Evolutionary conservation across 768 basidiomycete species (phyloP).

Genomic region (Lanmaoa rubissima): DNA sequence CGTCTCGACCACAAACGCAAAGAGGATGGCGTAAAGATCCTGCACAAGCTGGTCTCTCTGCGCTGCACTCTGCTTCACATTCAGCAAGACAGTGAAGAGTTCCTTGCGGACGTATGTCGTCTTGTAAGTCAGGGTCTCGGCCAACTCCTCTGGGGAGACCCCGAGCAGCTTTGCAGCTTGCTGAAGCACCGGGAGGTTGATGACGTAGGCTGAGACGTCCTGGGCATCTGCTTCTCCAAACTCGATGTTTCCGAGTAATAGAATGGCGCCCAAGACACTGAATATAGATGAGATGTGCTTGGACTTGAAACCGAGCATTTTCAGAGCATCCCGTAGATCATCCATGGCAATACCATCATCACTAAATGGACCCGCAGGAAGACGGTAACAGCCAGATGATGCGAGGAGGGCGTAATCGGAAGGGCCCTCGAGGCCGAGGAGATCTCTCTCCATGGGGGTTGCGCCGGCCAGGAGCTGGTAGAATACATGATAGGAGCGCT

Average conservation of each 20-base stretch:
- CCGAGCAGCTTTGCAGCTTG: slow-evolving; percentile 51
- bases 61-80: slow-evolving; percentile 45
- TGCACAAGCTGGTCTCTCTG: slow-evolving; percentile 56
- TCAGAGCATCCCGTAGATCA: slow-evolving; percentile 55
- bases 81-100: slow-evolving; percentile 54
- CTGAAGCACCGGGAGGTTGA: slow-evolving; percentile 47
- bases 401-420: slow-evolving; percentile 58
- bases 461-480: slow-evolving; percentile 65
- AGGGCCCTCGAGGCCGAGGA: slow-evolving; percentile 52
- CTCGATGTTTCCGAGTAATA: slow-evolving; percentile 56
- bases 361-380: slow-evolving; percentile 62
- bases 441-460: slow-evolving; percentile 52
- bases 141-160: slow-evolving; percentile 50
- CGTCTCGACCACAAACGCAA: slow-evolving; percentile 61
- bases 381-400: slow-evolving; percentile 58
- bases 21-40: slow-evolving; percentile 63
- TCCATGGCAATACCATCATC: slow-evolving; percentile 59
- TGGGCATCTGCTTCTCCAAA: slow-evolving; percentile 54
- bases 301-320: slow-evolving; percentile 58
- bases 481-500: slow-evolving; percentile 65
- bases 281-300: slow-evolving; percentile 58
- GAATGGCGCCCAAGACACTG: slow-evolving; percentile 49
- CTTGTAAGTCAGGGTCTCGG: slow-evolving; percentile 53
- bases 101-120: slow-evolving; percentile 60
- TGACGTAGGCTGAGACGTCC: slow-evolving; percentile 52